A percentile compares a stretch with the other conserved stretches of the same genome.
phyloP scores from a whole-genome alignment of 2,329 filamentous ascomycete genomes.

The Trichoderma sp. region DNA sequence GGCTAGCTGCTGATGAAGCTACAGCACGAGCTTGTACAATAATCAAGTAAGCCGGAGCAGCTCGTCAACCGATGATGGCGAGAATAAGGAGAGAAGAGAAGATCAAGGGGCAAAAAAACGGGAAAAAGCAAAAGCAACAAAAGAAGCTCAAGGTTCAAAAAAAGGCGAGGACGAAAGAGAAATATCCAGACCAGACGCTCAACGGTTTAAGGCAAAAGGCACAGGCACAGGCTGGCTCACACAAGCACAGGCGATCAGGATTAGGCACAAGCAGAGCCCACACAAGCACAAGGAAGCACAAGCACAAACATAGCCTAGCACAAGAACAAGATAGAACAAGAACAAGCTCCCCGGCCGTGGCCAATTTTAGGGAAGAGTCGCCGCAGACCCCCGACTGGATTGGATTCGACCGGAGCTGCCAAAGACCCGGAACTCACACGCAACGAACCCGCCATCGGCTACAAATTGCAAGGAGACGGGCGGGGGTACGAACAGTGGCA shows the following conservation, averaged over 20 bases:
- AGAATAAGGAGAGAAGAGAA: not conserved
- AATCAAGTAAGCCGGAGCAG: not conserved
- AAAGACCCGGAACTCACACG: not conserved
- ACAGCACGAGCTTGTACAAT: not conserved
- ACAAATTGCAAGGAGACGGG: constrained; percentile 17
- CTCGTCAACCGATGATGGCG: not conserved
- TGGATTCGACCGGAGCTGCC: not conserved
- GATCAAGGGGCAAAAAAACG: not conserved
- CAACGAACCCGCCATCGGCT: constrained; percentile 16
- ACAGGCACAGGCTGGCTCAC: not conserved
- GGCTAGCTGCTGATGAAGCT: not conserved
- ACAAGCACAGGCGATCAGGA: not conserved
- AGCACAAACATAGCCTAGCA: not conserved
- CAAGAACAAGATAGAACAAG: no score
- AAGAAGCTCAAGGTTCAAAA: not conserved
- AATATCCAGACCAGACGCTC: not conserved
- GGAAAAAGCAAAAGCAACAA: not conserved
- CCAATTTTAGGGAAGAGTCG: constrained; percentile 12
- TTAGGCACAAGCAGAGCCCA: no score
- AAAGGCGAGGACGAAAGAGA: not conserved
- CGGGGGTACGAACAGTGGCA: constrained; percentile 7
- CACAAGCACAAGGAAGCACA: not conserved
- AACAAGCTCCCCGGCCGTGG: constrained; percentile 1
- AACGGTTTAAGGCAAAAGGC: not conserved
- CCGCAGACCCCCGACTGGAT: not conserved